Conservation (phyloP, 345 rosid species). For the Salix caprea region DNA sequence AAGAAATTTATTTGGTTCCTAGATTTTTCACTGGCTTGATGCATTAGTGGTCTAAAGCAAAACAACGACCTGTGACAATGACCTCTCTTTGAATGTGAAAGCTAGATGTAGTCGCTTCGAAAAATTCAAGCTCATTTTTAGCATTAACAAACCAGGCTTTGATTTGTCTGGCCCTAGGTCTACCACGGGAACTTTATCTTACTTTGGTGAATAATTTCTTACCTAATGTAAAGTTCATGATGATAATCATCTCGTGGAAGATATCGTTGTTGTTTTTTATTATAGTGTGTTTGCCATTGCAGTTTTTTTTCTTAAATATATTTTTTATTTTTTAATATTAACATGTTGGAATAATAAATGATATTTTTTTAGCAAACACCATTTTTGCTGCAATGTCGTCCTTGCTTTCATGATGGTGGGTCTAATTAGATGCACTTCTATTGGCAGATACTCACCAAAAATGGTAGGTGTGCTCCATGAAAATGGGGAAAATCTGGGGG, state of each 20-base stretch:
- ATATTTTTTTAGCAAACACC: no score
- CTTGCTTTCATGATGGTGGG: conserved; percentile 11
- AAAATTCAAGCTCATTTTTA: not conserved
- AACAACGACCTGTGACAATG: conserved; percentile 8
- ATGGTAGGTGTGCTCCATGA: conserved; percentile 30
- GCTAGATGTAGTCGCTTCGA: not conserved
- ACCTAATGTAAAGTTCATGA: not conserved
- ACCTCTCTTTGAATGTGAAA: conserved; percentile 31
- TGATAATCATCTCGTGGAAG: not conserved
- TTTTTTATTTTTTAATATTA: no score
- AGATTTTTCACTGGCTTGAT: conserved; percentile 15
- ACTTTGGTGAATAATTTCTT: not conserved
- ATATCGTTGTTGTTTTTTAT: not conserved
- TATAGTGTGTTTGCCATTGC: no score
- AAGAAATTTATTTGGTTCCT: not conserved
- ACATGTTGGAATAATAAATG: no score
- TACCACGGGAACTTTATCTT: not conserved
- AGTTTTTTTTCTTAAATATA: no score
- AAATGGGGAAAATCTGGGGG: conserved; percentile 4
- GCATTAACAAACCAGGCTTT: not conserved
- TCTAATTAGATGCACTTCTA: conserved; percentile 24
- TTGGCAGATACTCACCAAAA: conserved; percentile 36
- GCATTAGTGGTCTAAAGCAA: conserved; percentile 9
- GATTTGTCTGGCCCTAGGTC: no score
- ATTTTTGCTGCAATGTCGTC: no score